Conservation (phyloP, 257 asterid species). For the Solanum arcanum region DNA sequence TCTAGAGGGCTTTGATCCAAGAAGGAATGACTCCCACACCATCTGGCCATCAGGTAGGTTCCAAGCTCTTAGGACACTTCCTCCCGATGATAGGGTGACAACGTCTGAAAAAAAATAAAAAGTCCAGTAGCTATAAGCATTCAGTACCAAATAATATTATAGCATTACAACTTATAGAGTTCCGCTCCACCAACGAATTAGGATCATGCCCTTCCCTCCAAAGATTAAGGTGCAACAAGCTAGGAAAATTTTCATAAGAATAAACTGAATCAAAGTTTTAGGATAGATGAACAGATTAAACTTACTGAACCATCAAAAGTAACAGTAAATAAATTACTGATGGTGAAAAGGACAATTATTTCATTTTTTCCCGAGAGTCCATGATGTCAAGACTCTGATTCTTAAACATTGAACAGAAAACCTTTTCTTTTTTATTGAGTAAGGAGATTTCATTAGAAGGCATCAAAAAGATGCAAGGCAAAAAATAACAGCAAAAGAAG, state of each 20-base stretch:
- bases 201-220: not conserved
- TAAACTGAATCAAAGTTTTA: not conserved
- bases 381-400: not conserved
- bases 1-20: constrained; percentile 47
- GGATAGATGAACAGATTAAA: not conserved
- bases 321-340: not conserved
- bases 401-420: not conserved
- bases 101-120: constrained; percentile 48
- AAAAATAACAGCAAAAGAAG: not conserved
- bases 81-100: constrained; percentile 71
- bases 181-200: not conserved
- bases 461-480: not conserved
- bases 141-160: not conserved
- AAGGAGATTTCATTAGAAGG: not conserved
- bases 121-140: not conserved
- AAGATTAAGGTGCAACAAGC: not conserved
- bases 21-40: constrained; percentile 90
- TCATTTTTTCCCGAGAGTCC: not conserved
- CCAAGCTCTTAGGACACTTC: constrained; percentile 93
- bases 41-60: constrained; percentile 99
- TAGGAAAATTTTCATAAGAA: not conserved
- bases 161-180: not conserved
- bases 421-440: not conserved
- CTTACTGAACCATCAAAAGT: not conserved
- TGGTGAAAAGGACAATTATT: not conserved